Evolutionary conservation across 129 eudicot species (phyloP).

Genomic region (Apium graveolens): DNA sequence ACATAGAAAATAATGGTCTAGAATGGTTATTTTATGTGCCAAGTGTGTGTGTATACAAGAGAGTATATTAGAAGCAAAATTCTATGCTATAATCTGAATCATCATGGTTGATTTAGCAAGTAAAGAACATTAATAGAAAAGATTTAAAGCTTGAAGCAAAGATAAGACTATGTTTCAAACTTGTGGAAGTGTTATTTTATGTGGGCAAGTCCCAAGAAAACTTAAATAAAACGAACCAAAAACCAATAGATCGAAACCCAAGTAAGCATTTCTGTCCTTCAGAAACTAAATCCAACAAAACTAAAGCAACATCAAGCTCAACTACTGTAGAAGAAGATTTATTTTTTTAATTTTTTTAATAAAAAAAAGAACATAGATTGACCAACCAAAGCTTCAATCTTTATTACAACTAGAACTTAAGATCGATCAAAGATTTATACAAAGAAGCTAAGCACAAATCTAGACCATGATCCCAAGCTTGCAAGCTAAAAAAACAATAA

Average conservation of each 20-base stretch:
- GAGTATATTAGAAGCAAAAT: conserved; percentile 24
- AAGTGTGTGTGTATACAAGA: neutral
- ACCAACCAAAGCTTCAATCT: conserved; percentile 22
- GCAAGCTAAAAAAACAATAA: neutral
- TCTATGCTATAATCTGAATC: conserved; percentile 1
- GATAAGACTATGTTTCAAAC: conserved; percentile 26
- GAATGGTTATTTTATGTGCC: conserved; percentile 44
- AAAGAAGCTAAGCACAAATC: neutral
- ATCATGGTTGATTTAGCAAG: conserved; percentile 29
- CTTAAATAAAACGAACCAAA: conserved; percentile 14
- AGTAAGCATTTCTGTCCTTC: conserved; percentile 10
- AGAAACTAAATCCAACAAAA: conserved; percentile 17
- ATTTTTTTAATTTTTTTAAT: neutral
- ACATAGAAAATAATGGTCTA: conserved; percentile 13
- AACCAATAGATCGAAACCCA: conserved; percentile 21
- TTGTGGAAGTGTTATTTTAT: conserved; percentile 64
- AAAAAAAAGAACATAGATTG: conserved; percentile 17
- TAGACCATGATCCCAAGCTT: neutral
- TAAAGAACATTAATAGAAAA: conserved; percentile 34
- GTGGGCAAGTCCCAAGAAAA: conserved; percentile 32
- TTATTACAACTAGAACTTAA: neutral
- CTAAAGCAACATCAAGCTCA: conserved; percentile 17
- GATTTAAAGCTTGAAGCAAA: conserved; percentile 25
- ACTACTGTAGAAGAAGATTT: neutral
- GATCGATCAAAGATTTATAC: neutral